Evolutionary conservation across 129 eudicot species (phyloP), one percentile per base, ranked within the genome.

Genomic region (Helianthus tuberosus): DNA sequence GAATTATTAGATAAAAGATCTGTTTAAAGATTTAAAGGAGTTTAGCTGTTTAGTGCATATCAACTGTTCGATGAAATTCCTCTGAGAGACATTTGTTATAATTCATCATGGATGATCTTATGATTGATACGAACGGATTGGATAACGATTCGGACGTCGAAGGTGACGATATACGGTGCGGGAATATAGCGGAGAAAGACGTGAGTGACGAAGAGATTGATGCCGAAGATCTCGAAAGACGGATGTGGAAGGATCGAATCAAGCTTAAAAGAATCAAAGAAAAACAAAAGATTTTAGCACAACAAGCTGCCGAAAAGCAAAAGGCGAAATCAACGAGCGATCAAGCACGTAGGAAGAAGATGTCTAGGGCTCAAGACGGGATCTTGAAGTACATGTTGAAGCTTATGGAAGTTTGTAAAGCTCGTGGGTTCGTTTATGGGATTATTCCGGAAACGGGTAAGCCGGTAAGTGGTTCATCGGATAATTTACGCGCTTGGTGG

Each of bases 401-500:
- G 83, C 86, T 95, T 51, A 94, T 94, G 98, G 99, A 95, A 64
- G 99, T 88, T 6, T 95, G 99, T 79, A 86, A 91, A 71, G 96
- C 96, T 4, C 88, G 96, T 16, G 98, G 96, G n/a, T 92, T 92
- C 8, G 98, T 92, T 50, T 92, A 92, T 70, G 98, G 97, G 50
- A 95, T 95, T 10, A 83, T 95, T 64, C 99, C 99, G 3, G 99
- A 95, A 77, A 95, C 87, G 82, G 99, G 97, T 27, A 95, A 95
- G 76, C 91, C 99, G 0, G 97, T 91, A 0, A 89, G 99, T 35
- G 99, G 99, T 0, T 77, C 99, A 5, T 95, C 99, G 5, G 99
- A 95, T 71, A 95, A 95, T 70, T 73, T 91, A 38, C 75, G 99
- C 23, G 99, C 93, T 46, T 95, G 99, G 99, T 95, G 99, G 99